A percentile compares a stretch with the other conserved stretches of the same genome.
Evolutionary conservation across 441 rosid species (phyloP).

Genomic region (Eutrema salsugineum): DNA sequence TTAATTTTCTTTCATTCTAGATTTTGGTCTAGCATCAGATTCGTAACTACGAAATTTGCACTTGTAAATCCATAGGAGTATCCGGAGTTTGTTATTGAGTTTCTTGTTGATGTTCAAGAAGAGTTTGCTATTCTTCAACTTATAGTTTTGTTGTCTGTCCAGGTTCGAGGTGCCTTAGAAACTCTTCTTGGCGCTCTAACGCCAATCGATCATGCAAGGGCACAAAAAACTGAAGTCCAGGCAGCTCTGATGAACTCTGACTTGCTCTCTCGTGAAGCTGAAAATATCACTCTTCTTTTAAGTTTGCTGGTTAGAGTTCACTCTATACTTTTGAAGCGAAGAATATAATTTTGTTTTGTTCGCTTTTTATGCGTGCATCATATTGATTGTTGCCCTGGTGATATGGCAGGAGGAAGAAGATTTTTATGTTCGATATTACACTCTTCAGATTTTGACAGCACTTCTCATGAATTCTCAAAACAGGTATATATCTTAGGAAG

Average conservation of each 20-base stretch:
- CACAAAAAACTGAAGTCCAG: constrained; percentile 68
- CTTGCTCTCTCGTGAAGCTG: constrained; percentile 90
- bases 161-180: constrained; percentile 96
- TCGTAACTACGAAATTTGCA: background rate
- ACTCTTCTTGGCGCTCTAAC: constrained; percentile 91
- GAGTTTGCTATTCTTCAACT: constrained; percentile 10
- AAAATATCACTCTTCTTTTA: constrained; percentile 87
- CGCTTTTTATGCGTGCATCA: background rate
- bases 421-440: constrained; percentile 90
- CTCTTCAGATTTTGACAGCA: constrained; percentile 92
- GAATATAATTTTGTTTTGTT: background rate
- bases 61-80: background rate
- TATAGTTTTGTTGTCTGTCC: background rate
- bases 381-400: background rate
- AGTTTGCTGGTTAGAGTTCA: constrained; percentile 68
- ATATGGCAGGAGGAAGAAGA: constrained; percentile 88
- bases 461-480: constrained; percentile 88
- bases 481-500: constrained; percentile 49
- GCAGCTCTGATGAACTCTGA: constrained; percentile 97
- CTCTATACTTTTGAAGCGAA: background rate
- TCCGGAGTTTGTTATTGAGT: background rate
- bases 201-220: constrained; percentile 77
- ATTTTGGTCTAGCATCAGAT: background rate
- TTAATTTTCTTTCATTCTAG: background rate
- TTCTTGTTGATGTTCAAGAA: background rate